phyloP scores from a whole-genome alignment of 2,329 filamentous ascomycete species.

The Fusarium sp. region DNA sequence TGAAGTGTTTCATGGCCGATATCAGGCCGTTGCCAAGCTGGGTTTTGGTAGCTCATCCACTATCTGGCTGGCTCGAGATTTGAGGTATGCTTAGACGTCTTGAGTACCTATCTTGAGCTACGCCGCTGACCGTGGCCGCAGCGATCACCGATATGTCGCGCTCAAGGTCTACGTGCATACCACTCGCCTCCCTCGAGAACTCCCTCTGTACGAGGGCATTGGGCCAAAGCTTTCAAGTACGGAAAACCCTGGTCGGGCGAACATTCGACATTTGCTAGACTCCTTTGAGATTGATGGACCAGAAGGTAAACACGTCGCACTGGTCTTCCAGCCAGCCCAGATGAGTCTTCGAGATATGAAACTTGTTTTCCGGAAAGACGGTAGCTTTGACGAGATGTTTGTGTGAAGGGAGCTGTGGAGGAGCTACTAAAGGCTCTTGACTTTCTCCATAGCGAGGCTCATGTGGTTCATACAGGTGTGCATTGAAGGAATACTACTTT shows the following conservation, averaged over 20 bases:
- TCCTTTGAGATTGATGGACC: conserved; percentile 37
- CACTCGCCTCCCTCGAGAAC: conserved; percentile 38
- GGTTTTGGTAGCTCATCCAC: conserved; percentile 57
- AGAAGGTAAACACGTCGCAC: conserved; percentile 33
- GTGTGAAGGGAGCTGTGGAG: conserved; percentile 46
- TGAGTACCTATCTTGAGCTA: too few species aligned
- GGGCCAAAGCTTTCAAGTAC: background rate
- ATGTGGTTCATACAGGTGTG: conserved; percentile 49
- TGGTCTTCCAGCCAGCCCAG: conserved; percentile 43
- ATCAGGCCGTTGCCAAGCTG: conserved; percentile 54
- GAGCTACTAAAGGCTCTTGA: conserved; percentile 50
- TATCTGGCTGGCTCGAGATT: conserved; percentile 54
- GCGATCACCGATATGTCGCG: conserved; percentile 44
- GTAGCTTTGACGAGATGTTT: conserved; percentile 43
- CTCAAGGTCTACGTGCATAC: conserved; percentile 49
- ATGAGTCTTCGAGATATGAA: conserved; percentile 50
- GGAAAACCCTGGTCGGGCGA: background rate
- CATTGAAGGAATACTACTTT: too few species aligned
- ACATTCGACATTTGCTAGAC: conserved; percentile 33
- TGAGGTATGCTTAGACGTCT: background rate
- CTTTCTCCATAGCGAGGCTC: conserved; percentile 50
- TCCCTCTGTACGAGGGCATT: conserved; percentile 24
- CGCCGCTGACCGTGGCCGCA: background rate
- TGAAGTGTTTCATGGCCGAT: conserved; percentile 51
- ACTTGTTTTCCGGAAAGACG: conserved; percentile 38